Percentiles rank a stretch among this genome's conserved stretches.
Conservation (phyloP, 768 basidiomycete genomes). For the Peribolospora kevripleyi region DNA sequence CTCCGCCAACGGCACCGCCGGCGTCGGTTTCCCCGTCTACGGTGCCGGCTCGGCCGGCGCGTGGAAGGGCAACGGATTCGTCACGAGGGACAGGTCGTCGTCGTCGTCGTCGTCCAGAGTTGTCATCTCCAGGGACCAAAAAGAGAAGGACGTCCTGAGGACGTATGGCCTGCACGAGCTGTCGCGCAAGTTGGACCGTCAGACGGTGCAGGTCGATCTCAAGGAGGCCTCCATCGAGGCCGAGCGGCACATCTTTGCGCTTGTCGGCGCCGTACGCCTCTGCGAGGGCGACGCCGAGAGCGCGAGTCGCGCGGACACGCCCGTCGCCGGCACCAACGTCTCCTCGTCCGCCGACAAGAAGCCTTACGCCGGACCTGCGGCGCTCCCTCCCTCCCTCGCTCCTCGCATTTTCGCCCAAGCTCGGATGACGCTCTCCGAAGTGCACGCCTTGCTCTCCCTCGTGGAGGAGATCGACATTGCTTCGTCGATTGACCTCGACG, state of each 20-base stretch:
- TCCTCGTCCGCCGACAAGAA: no score
- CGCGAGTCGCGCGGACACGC: no score
- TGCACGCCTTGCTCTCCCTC: slow-evolving; percentile 13
- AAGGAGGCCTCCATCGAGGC: no score
- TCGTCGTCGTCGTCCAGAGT: slow-evolving; percentile 15
- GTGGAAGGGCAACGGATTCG: slow-evolving; percentile 74
- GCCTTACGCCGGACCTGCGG: no score
- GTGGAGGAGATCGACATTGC: slow-evolving; percentile 54
- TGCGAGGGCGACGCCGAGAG: no score
- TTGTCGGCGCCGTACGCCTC: no score
- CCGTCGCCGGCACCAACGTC: no score
- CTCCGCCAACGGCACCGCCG: background rate
- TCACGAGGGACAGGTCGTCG: slow-evolving; percentile 13
- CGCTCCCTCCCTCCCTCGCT: no score
- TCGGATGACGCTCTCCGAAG: no score
- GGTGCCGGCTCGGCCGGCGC: slow-evolving; percentile 50
- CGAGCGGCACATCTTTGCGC: no score
- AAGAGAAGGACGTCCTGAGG: slow-evolving; percentile 27
- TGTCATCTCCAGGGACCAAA: slow-evolving; percentile 19
- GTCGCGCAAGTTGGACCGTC: background rate
- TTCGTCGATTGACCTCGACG: slow-evolving; percentile 59
- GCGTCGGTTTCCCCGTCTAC: slow-evolving; percentile 47
- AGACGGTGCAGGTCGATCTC: no score
- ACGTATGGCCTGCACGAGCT: slow-evolving; percentile 34
- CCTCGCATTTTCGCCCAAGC: no score